Percentiles rank a stretch among this genome's conserved stretches.
These are phyloP conservation scores for Fraxinus angustifolia DNA, from an alignment of 305 asterid species.

Conservation along the genomic window DNA sequence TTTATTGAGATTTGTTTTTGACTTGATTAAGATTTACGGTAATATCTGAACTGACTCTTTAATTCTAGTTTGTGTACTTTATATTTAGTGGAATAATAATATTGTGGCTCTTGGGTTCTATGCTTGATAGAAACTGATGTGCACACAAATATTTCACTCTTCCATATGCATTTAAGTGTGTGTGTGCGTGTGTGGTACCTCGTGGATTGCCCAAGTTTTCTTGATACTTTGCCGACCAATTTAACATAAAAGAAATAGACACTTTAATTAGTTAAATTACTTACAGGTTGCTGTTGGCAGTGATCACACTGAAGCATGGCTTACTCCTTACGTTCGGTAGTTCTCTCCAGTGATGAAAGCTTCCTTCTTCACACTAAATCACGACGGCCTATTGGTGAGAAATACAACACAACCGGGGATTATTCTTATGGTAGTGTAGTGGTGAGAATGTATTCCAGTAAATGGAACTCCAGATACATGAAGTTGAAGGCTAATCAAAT, in stretches of 20 bases:
- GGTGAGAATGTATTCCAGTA: constrained; percentile 34
- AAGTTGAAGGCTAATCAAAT: constrained; percentile 38
- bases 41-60: not conserved
- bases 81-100: not conserved
- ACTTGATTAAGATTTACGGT: not conserved
- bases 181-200: not conserved
- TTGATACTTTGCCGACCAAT: not conserved
- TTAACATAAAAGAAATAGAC: not conserved
- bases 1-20: not conserved
- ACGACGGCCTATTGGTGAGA: constrained; percentile 24
- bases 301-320: constrained; percentile 54
- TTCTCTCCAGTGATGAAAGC: constrained; percentile 51
- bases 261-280: constrained; percentile 5
- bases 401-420: constrained; percentile 28
- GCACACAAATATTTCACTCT: not conserved
- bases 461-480: constrained; percentile 35
- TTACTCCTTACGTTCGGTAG: constrained; percentile 49
- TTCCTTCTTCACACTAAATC: constrained; percentile 38
- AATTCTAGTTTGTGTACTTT: not conserved
- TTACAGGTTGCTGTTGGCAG: constrained; percentile 36
- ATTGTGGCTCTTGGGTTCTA: not conserved
- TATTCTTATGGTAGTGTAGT: constrained; percentile 29
- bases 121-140: not conserved
- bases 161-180: not conserved
- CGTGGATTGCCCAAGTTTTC: not conserved